phyloP scores from a whole-genome alignment of 2,329 filamentous ascomycete genomes.

The Trichoderma harzianum region DNA sequence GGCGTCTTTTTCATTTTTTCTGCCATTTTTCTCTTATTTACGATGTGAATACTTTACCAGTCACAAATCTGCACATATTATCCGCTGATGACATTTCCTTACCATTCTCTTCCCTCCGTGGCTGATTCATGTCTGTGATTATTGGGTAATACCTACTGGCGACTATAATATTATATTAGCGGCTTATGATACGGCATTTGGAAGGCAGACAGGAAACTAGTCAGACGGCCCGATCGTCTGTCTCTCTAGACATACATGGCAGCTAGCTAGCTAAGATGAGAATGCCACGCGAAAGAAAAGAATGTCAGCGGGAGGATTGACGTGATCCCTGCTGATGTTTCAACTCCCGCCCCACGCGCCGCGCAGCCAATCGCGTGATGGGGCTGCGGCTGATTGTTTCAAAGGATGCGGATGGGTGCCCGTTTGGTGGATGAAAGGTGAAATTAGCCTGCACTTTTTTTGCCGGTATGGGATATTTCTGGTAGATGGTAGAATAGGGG shows the following conservation, averaged over 20 bases:
- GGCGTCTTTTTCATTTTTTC: constrained; percentile 20
- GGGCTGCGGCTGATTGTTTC: constrained; percentile 8
- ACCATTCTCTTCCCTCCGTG: background rate
- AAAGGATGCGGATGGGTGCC: background rate
- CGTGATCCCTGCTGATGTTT: constrained; percentile 1
- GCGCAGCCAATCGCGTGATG: background rate
- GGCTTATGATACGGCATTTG: background rate
- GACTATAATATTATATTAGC: too few species aligned
- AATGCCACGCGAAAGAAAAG: background rate
- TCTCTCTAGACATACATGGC: background rate
- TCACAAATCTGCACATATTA: constrained; percentile 11
- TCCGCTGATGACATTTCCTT: background rate
- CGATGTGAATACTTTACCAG: constrained; percentile 27
- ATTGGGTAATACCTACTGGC: too few species aligned
- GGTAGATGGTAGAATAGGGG: background rate
- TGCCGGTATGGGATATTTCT: background rate
- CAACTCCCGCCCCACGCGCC: background rate
- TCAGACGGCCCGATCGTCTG: constrained; percentile 7
- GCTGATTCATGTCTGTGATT: background rate
- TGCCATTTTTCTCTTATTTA: constrained; percentile 21
- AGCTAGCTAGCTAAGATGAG: background rate
- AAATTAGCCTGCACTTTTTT: background rate
- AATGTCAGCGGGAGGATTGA: background rate
- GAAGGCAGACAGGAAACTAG: background rate
- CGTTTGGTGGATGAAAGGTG: background rate